Evolutionary conservation across 176 grass and related monocot species (phyloP), one percentile per base, ranked within the genome.

Genomic region (Tuctoria greenei): DNA sequence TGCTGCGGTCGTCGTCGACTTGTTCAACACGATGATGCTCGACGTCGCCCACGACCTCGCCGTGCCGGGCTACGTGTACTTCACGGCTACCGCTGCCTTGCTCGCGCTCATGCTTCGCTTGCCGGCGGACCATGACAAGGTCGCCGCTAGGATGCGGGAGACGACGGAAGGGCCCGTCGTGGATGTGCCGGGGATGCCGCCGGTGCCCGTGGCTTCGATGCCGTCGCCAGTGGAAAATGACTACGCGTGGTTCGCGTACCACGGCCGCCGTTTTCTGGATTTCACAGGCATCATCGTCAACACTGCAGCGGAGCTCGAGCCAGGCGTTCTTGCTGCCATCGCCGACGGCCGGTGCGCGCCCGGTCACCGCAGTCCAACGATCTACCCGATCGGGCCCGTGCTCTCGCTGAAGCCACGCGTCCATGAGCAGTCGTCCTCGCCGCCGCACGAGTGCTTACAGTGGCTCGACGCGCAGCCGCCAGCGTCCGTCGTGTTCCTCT

Each of bases 391-490:
- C 20, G 87, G 83, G 1, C 87, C 87, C 3, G 66, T 90, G 37
- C 27, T 86, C 27, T 67, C 47, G 28, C 31, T 73, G 20, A 55
- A 55, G 52, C 3, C 7, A 7, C 20, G 13, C 24, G 55, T 13
- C 1, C 8, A 10, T 20, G 25, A 28, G 27, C 69, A 81, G 40
- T 7, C 31, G 31, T 31, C 31, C 31, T 31, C 31, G 31, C 31
- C 31, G 31, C 31, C 27, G 64, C 82, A 86, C 58, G 79, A 60
- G 69, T 90, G 88, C 62, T 40, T 90, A 10, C 66, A 15, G 37
- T 90, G 88, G 88, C 79, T 90, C 16, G 63, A 90, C 70, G 14
- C 39, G 68, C 88, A 90, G 49, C 83, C 83, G 27, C 17, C 56
- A 1, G 71, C n/a, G 14, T 83, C 88, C 13, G 88, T 90, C 8